Evolutionary conservation across 257 asterid genomes (phyloP).

Genomic region (Plantago elongata): DNA sequence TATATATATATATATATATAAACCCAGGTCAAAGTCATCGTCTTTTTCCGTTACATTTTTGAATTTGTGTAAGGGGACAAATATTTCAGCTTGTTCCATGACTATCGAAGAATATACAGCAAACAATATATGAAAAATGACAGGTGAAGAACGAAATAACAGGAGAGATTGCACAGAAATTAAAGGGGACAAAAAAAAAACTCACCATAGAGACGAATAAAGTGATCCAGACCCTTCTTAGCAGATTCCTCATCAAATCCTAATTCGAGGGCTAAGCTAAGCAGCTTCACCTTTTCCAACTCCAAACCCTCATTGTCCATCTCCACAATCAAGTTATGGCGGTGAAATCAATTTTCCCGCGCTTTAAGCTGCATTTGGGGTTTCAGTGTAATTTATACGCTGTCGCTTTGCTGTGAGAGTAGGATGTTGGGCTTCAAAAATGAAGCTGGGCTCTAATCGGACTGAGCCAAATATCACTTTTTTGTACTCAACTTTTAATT

Average conservation of each 20-base stretch:
- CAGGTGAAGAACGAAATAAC: not conserved
- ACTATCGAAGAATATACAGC: no score
- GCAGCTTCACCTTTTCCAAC: slow-evolving; percentile 63
- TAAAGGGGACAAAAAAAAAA: slow-evolving; percentile 4
- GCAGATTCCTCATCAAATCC: slow-evolving; percentile 81
- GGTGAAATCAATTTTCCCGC: slow-evolving; percentile 49
- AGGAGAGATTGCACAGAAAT: not conserved
- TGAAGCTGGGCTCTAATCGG: no score
- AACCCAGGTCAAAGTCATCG: no score
- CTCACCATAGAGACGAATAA: slow-evolving; percentile 70
- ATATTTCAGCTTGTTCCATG: no score
- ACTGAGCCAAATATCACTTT: no score
- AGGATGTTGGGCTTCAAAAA: no score
- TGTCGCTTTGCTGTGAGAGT: no score
- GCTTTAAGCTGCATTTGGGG: slow-evolving; percentile 23
- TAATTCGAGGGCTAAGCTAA: slow-evolving; percentile 76
- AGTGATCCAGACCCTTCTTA: slow-evolving; percentile 57
- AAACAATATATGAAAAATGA: not conserved
- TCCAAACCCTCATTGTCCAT: slow-evolving; percentile 59
- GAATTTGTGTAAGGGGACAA: no score
- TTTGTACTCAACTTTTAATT: no score
- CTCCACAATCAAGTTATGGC: slow-evolving; percentile 12
- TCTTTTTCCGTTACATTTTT: no score
- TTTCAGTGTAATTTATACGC: no score
- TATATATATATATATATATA: no score